Evolutionary conservation across 2,329 filamentous ascomycete genomes (phyloP).

Genomic region (Celoporthe dispersa): DNA sequence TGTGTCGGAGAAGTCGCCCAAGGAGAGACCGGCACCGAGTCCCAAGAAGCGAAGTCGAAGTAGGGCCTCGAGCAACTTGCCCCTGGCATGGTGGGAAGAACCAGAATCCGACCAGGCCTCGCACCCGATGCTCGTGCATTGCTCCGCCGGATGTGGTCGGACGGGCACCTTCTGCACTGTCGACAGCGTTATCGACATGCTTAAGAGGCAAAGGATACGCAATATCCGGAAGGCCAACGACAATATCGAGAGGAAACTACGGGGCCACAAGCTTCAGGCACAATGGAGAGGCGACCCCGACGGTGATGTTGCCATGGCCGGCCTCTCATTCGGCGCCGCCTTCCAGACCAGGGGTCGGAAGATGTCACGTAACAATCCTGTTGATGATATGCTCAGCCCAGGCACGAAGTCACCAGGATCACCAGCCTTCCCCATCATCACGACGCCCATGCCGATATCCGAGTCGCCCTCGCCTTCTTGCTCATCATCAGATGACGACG

Average conservation of each 20-base stretch:
- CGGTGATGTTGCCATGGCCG: constrained; percentile 52
- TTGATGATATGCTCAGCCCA: constrained; percentile 28
- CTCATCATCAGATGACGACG: constrained; percentile 27
- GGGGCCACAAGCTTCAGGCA: constrained; percentile 30
- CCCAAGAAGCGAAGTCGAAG: constrained; percentile 31
- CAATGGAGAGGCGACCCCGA: constrained; percentile 41
- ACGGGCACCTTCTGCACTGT: constrained; percentile 97
- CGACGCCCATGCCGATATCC: constrained; percentile 31
- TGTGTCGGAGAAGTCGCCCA: constrained; percentile 1
- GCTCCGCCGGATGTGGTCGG: constrained; percentile 91
- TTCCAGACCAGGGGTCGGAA: constrained; percentile 30
- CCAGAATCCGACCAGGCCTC: constrained; percentile 57
- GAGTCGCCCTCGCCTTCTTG: constrained; percentile 24
- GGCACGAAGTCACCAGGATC: constrained; percentile 25
- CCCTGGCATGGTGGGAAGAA: constrained; percentile 58
- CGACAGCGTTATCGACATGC: constrained; percentile 93
- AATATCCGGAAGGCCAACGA: constrained; percentile 34
- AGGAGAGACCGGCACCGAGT: constrained; percentile 15
- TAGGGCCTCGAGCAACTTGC: constrained; percentile 31
- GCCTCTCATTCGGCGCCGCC: constrained; percentile 16
- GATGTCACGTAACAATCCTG: constrained; percentile 13
- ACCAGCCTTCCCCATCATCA: constrained; percentile 37
- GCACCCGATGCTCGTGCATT: constrained; percentile 88
- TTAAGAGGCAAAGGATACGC: constrained; percentile 76
- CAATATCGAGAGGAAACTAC: constrained; percentile 34